These are phyloP conservation scores for Danielia oregonensis DNA, from an alignment of 805 yeast species.

Conservation along the genomic window DNA sequence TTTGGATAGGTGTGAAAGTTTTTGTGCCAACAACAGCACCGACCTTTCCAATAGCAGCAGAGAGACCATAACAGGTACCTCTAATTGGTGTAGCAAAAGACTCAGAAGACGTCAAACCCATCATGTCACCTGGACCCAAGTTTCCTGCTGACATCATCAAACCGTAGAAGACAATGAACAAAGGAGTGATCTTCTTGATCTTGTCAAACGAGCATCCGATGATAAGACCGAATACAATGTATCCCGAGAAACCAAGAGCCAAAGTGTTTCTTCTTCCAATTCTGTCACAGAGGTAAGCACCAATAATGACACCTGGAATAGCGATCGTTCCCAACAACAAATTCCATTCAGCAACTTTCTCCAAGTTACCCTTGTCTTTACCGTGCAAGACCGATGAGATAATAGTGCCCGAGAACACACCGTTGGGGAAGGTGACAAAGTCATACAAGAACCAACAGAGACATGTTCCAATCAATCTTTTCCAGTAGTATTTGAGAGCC, in stretches of 20 bases:
- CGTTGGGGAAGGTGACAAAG: constrained; percentile 78
- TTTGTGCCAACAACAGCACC: constrained; percentile 85
- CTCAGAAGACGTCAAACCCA: constrained; percentile 66
- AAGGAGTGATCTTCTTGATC: constrained; percentile 52
- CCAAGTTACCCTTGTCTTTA: constrained; percentile 36
- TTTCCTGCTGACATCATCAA: constrained; percentile 68
- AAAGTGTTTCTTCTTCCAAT: constrained; percentile 72
- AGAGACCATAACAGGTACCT: constrained; percentile 70
- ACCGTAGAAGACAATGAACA: constrained; percentile 71
- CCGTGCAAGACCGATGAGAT: constrained; percentile 46
- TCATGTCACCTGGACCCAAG: constrained; percentile 74
- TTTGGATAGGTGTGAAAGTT: constrained; percentile 65
- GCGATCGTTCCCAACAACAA: constrained; percentile 61
- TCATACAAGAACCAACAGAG: constrained; percentile 79
- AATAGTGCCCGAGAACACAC: constrained; percentile 62
- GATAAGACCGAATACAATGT: constrained; percentile 66
- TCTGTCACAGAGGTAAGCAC: constrained; percentile 60
- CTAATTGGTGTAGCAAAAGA: constrained; percentile 73
- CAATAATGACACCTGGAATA: constrained; percentile 69
- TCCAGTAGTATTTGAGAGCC: constrained; percentile 66
- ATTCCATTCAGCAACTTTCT: constrained; percentile 69
- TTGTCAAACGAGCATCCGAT: constrained; percentile 63
- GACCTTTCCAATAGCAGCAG: constrained; percentile 78
- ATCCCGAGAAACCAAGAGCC: constrained; percentile 68
- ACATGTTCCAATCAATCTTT: constrained; percentile 62